Evolutionary conservation across 2,329 filamentous ascomycete species (phyloP), one percentile per base, ranked within the genome.

Genomic region (Capronia epimyces): DNA sequence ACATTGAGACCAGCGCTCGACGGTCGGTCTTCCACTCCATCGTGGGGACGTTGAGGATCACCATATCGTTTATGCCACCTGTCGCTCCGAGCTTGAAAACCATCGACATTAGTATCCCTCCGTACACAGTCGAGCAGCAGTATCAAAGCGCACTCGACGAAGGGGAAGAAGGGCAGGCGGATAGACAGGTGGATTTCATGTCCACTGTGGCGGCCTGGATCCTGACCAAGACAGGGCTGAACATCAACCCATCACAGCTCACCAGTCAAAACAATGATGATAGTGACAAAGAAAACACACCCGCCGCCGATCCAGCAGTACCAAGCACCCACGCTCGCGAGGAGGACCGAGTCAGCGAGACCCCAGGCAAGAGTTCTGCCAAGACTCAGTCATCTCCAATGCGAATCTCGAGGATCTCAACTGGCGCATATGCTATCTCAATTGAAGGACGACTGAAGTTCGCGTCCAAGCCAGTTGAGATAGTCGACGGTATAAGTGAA

Each of bases 391-490:
- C 6, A 31, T 29, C 49, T n/a, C 55, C 56, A 15, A 46, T 60
- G 44, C 53, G 47, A 24, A 42, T 61, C 16, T 57, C 55, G 1
- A 53, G 47, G 24, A 54, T 61, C 8, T 45, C 50, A 12, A 56
- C 31, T 21, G 43, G 46, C 13, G 53, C 57, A 20, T 61, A 59
- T 40, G 55, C 53, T 1, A 46, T 61, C 20, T 56, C 53, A 3
- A 39, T 31, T 9, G 56, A 60, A 15, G 51, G 53, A 13, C 46
- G 52, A 20, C 13, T 61, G 18, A 61, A 60, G 34, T 55, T 58
- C 48, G 43, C 47, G 21, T 27, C 31, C n/a, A 56, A 47, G 34
- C 45, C 53, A 10, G 39, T 58, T 13, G 44, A 57, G 1, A 18
- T 20, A 3, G 34, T 37, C 20, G 6, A 37, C 16, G 34, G 15